Conservation (phyloP, 2,329 filamentous ascomycete genomes). For the Bipolaris victoriae region DNA sequence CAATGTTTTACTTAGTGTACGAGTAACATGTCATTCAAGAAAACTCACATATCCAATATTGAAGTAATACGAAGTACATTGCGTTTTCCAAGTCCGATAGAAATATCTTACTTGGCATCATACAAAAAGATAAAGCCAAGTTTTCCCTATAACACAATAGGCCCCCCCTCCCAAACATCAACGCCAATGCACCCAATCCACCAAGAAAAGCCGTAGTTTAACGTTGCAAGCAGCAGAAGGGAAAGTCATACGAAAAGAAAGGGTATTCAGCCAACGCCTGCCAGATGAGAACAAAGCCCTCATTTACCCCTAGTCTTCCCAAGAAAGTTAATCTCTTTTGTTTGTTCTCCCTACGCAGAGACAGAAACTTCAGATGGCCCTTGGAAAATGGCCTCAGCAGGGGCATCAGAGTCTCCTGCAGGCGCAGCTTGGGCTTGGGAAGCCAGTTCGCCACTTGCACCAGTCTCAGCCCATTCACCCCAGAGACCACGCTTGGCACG, state of each 20-base stretch:
- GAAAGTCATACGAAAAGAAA: conserved; percentile 29
- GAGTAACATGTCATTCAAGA: not conserved
- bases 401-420: conserved; percentile 24
- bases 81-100: conserved; percentile 9
- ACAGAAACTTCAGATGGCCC: conserved; percentile 30
- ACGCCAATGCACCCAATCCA: conserved; percentile 27
- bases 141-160: conserved; percentile 8
- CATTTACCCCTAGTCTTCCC: not conserved
- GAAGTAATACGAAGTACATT: conserved; percentile 4
- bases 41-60: not conserved
- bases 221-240: conserved; percentile 4
- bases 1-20: not conserved
- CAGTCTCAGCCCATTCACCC: conserved; percentile 89
- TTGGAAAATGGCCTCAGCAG: conserved; percentile 29
- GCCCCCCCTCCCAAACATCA: conserved; percentile 1
- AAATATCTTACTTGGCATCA: conserved; percentile 21
- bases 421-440: conserved; percentile 29
- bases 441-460: conserved; percentile 36
- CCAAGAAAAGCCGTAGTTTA: conserved; percentile 14
- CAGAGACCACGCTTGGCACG: conserved; percentile 93
- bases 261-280: conserved; percentile 45
- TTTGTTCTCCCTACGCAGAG: conserved; percentile 20
- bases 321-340: conserved; percentile 16
- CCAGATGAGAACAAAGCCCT: conserved; percentile 24
- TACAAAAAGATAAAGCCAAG: conserved; percentile 2